Conservation (phyloP, 2,329 filamentous ascomycete species). For the Fusarium buxicola region DNA sequence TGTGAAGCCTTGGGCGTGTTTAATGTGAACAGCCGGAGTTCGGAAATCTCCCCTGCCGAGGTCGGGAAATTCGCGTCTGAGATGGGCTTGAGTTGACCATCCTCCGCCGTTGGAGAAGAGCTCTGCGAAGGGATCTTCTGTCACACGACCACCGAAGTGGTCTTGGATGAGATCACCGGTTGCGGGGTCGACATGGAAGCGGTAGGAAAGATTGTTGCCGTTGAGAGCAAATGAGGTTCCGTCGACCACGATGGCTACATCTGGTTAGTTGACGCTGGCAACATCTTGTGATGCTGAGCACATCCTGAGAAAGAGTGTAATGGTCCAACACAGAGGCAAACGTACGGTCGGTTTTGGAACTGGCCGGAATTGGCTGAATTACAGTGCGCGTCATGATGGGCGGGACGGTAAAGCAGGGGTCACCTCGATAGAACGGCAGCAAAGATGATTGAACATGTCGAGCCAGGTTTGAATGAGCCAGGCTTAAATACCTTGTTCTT, state of each 20-base stretch:
- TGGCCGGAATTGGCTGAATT: not conserved
- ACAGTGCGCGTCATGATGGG: constrained; percentile 17
- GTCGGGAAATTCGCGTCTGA: constrained; percentile 72
- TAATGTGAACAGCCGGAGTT: constrained; percentile 69
- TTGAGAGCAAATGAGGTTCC: constrained; percentile 68
- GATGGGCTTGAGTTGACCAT: constrained; percentile 64
- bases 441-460: not conserved
- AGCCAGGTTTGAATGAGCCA: not conserved
- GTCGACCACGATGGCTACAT: constrained; percentile 62
- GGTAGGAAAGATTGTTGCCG: constrained; percentile 68
- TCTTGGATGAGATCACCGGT: constrained; percentile 69
- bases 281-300: no score
- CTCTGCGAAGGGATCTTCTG: constrained; percentile 61
- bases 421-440: not conserved
- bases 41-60: constrained; percentile 73
- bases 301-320: no score
- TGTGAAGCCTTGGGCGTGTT: constrained; percentile 68
- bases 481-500: constrained; percentile 11
- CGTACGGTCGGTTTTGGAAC: constrained; percentile 12
- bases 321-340: no score
- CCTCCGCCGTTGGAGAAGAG: constrained; percentile 55
- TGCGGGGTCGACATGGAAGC: constrained; percentile 69
- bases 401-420: not conserved
- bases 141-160: constrained; percentile 69
- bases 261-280: constrained; percentile 3